Base-by-base conservation (phyloP, 2,329 filamentous ascomycete genomes). In the Madurella mycetomatis region DNA sequence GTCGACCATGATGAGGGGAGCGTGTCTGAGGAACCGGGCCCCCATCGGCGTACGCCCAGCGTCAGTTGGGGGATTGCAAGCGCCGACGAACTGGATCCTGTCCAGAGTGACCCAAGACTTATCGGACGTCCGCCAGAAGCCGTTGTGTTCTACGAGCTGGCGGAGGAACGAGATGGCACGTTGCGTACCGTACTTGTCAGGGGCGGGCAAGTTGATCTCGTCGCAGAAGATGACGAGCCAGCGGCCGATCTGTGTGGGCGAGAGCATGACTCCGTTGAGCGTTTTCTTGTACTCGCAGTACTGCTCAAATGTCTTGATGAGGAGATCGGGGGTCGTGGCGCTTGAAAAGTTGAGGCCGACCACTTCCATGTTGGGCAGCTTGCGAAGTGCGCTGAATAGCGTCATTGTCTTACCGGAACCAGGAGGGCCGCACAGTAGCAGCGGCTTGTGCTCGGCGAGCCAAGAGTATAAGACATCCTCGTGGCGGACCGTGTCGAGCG, bases 361-460 rank as follows among this genome's bases (percentile, higher is more conserved):
- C 54, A 96, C 91, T 72, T 99, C 94, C 92, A 99, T 96, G 69
- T 96, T 96, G 3, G 92, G 92, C 54, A 99, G 78, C 73, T 99
- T 99, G 60, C 94, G 87, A 51, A 99, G 83, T 34, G 94, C 94
- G 69, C 92, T 96, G 77, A 99, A 99, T 12, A 99, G 78, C 11
- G 94, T 99, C 94, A 99, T 99, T 4, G 94, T 99, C 77, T 99
- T 99, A 79, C 94, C 94, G 49, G 94, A 99, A 76, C 94, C 94
- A 55, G 94, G 94, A 68, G 94, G 95, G 71, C 94, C 95, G 69
- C 94, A 99, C 15, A 99, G 86, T 49, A 99, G 78, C 16, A 99
- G 79, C 12, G 95, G 94, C 75, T 99, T 99, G 70, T 99, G 94
- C 70, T 99, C 94, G 15, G 95, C 94, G 43, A 99, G 83, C 94